Base-by-base conservation (phyloP, 805 yeast species). In the Wickerhamiella sorbophila region DNA sequence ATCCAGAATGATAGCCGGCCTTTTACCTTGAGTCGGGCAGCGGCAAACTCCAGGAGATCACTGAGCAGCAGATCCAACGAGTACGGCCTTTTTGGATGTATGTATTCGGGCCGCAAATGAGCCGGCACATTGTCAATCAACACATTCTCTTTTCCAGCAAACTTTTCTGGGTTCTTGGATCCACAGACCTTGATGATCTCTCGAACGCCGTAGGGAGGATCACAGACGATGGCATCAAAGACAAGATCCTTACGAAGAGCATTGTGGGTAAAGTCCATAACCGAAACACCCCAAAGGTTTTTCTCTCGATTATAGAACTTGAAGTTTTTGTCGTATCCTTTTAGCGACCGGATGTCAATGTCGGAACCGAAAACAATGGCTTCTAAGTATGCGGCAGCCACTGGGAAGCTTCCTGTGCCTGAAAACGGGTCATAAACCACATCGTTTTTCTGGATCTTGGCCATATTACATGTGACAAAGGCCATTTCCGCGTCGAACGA, bases 131-230 rank as follows among this genome's bases (percentile, higher is more conserved):
- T 94, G 47, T 81, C 78, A 20, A 84, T 82, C n/a, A 76, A 67
- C 3, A 79, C 65, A 22, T 47, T 39, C 54, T 84, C 94, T 51
- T 83, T 74, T 0, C 88, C 94, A 8, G 63, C 71, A 34, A 79
- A 79, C 52, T 71, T 74, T 42, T 69, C 76, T 2, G 78, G 77
- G 39, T 44, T 72, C 48, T 71, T 75, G 4, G 93, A 81, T 4
- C 98, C 98, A 42, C 94, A 74, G 1, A 86, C 95, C 57, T 85
- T 86, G 41, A 91, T 71, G 3, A 97, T 94, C 59, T 91, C 98
- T 51, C 98, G 69, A 2, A 91, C 93, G 10, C 98, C 98, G 59
- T 91, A 91, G 0, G 98, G 98, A 2, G 98, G 98, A 61, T 91
- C 98, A 56, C 96, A 86, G 1, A 88, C 73, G 4, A 91, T 88